Conservation (phyloP, 441 rosid genomes). For the Theobroma grandiflorum region DNA sequence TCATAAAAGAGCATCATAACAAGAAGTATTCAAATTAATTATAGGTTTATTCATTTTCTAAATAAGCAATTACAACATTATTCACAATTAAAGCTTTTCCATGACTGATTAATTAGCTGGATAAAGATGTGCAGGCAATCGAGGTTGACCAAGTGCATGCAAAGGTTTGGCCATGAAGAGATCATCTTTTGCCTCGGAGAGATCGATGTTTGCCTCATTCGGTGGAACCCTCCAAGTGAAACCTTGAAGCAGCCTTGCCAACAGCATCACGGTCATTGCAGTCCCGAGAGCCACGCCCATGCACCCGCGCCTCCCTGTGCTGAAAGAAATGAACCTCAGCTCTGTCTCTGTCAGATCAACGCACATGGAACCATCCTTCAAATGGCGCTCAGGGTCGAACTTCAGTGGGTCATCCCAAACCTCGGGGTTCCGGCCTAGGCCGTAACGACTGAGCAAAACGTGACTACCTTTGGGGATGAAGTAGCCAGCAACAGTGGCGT, state of each 20-base stretch:
- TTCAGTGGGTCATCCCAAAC: constrained; percentile 14
- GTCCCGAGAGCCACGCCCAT: constrained; percentile 48
- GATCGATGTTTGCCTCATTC: constrained; percentile 30
- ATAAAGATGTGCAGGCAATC: constrained; percentile 26
- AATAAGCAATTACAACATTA: too few species aligned
- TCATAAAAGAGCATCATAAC: too few species aligned
- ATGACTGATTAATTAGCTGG: too few species aligned
- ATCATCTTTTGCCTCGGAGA: constrained; percentile 39
- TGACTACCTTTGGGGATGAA: constrained; percentile 16
- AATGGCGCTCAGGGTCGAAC: constrained; percentile 39
- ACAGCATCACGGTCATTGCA: constrained; percentile 37
- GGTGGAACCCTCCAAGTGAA: constrained; percentile 33
- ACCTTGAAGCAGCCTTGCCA: constrained; percentile 43
- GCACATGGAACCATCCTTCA: constrained; percentile 29
- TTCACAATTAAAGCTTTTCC: too few species aligned
- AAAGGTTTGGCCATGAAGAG: constrained; percentile 46
- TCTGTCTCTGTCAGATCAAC: constrained; percentile 45
- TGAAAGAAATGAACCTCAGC: constrained; percentile 54
- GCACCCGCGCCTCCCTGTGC: constrained; percentile 53
- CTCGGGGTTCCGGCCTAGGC: background rate
- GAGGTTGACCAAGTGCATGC: constrained; percentile 39
- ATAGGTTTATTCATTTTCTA: too few species aligned
- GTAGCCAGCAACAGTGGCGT: background rate
- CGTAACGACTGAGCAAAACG: constrained; percentile 33
- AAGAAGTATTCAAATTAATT: too few species aligned